Conservation (phyloP, 139 green algal genomes). For the Micractinium conductrix region DNA sequence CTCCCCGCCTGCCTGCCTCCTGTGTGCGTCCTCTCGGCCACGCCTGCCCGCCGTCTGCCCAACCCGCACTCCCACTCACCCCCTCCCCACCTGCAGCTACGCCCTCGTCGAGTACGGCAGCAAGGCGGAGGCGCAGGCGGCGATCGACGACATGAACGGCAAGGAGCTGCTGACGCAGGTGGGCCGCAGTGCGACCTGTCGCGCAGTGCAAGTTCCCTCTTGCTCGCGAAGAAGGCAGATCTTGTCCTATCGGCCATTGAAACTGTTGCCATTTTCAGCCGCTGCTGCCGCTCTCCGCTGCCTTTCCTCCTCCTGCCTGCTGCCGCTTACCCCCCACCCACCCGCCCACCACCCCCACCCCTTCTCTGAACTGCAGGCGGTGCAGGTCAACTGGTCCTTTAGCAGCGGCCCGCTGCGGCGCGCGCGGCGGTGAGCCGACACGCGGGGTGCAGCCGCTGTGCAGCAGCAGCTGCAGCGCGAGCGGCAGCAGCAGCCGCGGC, state of each 20-base stretch:
- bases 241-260: not conserved
- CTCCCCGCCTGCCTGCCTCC: too few species aligned
- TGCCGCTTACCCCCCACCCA: not conserved
- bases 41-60: too few species aligned
- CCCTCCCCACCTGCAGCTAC: conserved; percentile 77
- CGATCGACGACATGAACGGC: conserved; percentile 88
- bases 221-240: not conserved
- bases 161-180: conserved; percentile 81
- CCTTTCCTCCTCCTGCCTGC: not conserved
- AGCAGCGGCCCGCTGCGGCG: conserved; percentile 41
- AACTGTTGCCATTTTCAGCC: not conserved
- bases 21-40: too few species aligned
- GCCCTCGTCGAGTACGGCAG: conserved; percentile 94
- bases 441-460: too few species aligned
- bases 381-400: conserved; percentile 83
- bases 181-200: not conserved
- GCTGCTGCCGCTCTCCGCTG: not conserved
- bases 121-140: conserved; percentile 83
- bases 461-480: too few species aligned
- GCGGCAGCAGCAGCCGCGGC: too few species aligned
- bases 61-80: not conserved
- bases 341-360: not conserved
- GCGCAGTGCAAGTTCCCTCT: not conserved
- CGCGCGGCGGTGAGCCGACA: conserved; percentile 31
- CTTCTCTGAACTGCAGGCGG: not conserved